Evolutionary conservation across 202 grass and related monocot species (phyloP).

Genomic region (Musa balbisiana): DNA sequence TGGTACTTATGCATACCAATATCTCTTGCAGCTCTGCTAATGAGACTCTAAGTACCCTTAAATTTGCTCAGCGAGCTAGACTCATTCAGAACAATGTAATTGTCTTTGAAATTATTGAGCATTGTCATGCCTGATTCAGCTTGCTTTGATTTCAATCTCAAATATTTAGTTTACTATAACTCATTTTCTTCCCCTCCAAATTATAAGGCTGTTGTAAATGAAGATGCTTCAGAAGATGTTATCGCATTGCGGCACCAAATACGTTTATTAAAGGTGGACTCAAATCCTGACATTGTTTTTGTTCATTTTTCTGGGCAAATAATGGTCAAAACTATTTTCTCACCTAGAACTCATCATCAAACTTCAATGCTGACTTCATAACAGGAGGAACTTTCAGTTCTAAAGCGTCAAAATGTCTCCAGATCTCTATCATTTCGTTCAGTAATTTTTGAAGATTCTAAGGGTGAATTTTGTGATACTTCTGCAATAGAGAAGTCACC

Average conservation of each 20-base stretch:
- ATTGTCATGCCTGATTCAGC: slow-evolving; percentile 10
- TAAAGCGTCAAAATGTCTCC: slow-evolving; percentile 61
- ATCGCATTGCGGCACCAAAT: slow-evolving; percentile 77
- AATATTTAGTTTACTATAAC: background rate
- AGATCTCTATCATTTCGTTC: slow-evolving; percentile 57
- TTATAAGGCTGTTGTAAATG: slow-evolving; percentile 86
- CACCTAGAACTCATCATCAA: background rate
- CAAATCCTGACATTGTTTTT: slow-evolving; percentile 4
- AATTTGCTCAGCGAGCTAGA: slow-evolving; percentile 91
- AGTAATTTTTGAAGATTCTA: slow-evolving; percentile 35
- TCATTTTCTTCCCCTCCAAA: slow-evolving; percentile 22
- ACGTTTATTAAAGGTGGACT: slow-evolving; percentile 60
- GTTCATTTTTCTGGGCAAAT: slow-evolving; percentile 5
- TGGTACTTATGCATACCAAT: background rate
- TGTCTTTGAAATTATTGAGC: slow-evolving; percentile 8
- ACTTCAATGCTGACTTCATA: slow-evolving; percentile 7
- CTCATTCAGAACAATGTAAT: slow-evolving; percentile 96
- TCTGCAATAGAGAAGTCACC: slow-evolving; percentile 23
- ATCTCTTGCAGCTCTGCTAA: slow-evolving; percentile 61
- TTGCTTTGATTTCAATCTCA: slow-evolving; percentile 1
- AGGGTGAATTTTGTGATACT: slow-evolving; percentile 31
- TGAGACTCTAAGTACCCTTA: slow-evolving; percentile 92
- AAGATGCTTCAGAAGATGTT: slow-evolving; percentile 82
- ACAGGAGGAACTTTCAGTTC: slow-evolving; percentile 76
- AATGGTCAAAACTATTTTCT: background rate